Evolutionary conservation across 1,284 basidiomycete genomes (phyloP), one percentile per base, ranked within the genome.

Genomic region (Bondarzewia mesenterica): DNA sequence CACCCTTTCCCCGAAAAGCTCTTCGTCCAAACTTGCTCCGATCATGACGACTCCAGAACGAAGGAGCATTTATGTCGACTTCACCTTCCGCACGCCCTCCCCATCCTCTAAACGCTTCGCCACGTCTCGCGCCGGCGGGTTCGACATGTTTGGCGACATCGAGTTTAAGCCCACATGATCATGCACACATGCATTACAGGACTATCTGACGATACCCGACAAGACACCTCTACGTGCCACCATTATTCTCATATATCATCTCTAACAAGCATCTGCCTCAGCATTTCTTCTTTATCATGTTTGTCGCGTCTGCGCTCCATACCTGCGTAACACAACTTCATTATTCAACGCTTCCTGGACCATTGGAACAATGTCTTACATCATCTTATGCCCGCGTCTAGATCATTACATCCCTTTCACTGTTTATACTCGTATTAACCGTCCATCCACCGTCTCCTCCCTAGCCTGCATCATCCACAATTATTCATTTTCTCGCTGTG

Each of bases 21-120:
- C 18, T n/a, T 46, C 27, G 12, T 47, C 50, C 8, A 48, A 57
- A 35, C 63, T 66, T 37, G 53, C 62, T 42, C 66, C 64, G 48
- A 59, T 65, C 22, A 77, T 85, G 54, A 78, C 80, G 12, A 86
- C 85, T 1, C 84, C 84, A 2, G 80, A 88, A 58, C 78, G 82
- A 56, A 78, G 80, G 58, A 71, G 71, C 50, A 78, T 81, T 50
- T 85, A 83, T 59, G 72, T 82, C n/a, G 70, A 80, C 2, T 88
- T 88, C 60, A 88, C 85, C 4, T 88, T 88, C 67, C 74, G 77
- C 5, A 80, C 82, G 0, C 84, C 85, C 2, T 82, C 81, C 1
- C 77, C 77, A 10, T 69, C 75, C 0, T 72, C 73, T 47, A 64
- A 75, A 49, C 77, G 79, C 42, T 74, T 71, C 62, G 56, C 60